These are phyloP conservation scores for Chimonanthus praecox DNA, from an alignment of 164 flowering plant genomes.

Conservation along the genomic window DNA sequence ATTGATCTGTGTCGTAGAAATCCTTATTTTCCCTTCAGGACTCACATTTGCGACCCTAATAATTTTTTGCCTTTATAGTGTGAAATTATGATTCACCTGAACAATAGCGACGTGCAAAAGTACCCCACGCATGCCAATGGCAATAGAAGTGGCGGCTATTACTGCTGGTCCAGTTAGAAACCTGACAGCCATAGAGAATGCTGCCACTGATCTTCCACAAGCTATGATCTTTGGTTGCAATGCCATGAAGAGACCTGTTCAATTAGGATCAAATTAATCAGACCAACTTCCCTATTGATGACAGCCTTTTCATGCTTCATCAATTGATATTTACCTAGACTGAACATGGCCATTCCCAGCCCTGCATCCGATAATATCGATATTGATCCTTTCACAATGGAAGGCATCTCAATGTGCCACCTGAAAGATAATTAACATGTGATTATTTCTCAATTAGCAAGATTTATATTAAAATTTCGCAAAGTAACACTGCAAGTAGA, in stretches of 20 bases:
- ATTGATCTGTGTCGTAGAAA: too few relatives aligned
- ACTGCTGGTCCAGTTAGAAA: conserved; percentile 79
- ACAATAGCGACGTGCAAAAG: conserved; percentile 69
- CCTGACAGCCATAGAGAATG: conserved; percentile 71
- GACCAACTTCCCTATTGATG: too few relatives aligned
- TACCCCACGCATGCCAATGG: conserved; percentile 58
- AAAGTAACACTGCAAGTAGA: too few relatives aligned
- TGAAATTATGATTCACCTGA: conserved; percentile 36
- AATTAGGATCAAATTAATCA: too few relatives aligned
- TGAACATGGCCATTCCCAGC: conserved; percentile 85
- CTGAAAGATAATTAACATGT: conserved; percentile 21
- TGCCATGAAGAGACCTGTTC: conserved; percentile 73
- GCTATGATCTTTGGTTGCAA: conserved; percentile 71
- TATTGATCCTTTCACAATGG: conserved; percentile 59
- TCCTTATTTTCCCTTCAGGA: too few relatives aligned
- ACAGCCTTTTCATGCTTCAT: too few relatives aligned
- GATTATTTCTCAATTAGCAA: too few relatives aligned
- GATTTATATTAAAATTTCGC: too few relatives aligned
- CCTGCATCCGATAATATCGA: conserved; percentile 72
- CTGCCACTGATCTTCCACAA: conserved; percentile 61
- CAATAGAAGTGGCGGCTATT: conserved; percentile 64
- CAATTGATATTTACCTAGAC: conserved; percentile 43
- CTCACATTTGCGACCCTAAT: too few relatives aligned
- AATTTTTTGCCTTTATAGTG: too few relatives aligned
- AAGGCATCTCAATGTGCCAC: conserved; percentile 68